These are phyloP conservation scores for Rhizophora mangle DNA, from an alignment of 345 rosid genomes.

Conservation along the genomic window DNA sequence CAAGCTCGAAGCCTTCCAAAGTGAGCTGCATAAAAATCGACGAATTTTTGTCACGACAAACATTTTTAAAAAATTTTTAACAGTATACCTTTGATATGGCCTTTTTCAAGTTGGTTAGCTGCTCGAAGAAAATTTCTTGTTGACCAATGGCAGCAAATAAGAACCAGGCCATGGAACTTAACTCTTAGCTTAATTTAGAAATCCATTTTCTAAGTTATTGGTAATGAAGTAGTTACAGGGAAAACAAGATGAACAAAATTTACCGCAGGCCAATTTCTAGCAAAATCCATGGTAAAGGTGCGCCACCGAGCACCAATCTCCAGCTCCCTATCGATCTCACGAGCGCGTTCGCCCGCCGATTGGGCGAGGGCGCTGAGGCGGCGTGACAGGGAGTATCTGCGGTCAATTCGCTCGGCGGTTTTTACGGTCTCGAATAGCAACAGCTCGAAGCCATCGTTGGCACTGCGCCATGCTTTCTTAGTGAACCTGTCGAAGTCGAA, in stretches of 20 bases:
- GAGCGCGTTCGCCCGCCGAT: slow-evolving; percentile 62
- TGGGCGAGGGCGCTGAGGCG: slow-evolving; percentile 51
- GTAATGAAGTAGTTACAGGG: no score
- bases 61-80: not conserved
- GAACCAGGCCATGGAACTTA: no score
- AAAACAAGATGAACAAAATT: slow-evolving; percentile 15
- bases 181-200: no score
- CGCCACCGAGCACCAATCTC: slow-evolving; percentile 68
- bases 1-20: no score
- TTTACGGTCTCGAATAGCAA: slow-evolving; percentile 79
- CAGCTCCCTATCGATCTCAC: slow-evolving; percentile 71
- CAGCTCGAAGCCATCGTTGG: slow-evolving; percentile 83
- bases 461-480: slow-evolving; percentile 74
- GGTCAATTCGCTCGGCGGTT: slow-evolving; percentile 74
- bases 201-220: no score
- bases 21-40: not conserved
- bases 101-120: no score
- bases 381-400: slow-evolving; percentile 71
- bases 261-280: slow-evolving; percentile 84
- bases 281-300: slow-evolving; percentile 55
- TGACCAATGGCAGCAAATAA: no score
- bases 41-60: not conserved
- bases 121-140: no score
- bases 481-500: slow-evolving; percentile 35
- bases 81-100: no score